Percentiles rank a stretch among this genome's conserved stretches.
phyloP scores from a whole-genome alignment of 2,329 filamentous ascomycete species.

The Aspergillus spinulosporus region DNA sequence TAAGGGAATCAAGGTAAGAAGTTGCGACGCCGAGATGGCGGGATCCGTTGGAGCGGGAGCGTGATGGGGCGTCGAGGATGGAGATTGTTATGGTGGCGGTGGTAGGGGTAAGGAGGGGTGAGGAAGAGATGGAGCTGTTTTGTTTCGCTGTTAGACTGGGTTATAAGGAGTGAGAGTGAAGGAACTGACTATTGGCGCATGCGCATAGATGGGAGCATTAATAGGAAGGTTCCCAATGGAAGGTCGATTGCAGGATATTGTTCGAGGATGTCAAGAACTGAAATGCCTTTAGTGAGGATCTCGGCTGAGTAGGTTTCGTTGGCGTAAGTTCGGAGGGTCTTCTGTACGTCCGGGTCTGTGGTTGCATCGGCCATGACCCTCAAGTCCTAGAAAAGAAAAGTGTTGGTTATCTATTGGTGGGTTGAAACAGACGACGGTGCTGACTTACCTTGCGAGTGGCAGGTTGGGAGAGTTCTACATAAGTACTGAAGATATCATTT shows the following conservation, averaged over 20 bases:
- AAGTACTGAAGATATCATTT: slow-evolving; percentile 64
- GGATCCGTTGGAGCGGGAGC: slow-evolving; percentile 34
- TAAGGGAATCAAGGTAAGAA: slow-evolving; percentile 56
- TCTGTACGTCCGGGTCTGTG: slow-evolving; percentile 51
- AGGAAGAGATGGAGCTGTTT: slow-evolving; percentile 67
- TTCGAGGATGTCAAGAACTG: slow-evolving; percentile 66
- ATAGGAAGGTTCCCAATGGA: slow-evolving; percentile 66
- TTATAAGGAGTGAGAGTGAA: too few species aligned
- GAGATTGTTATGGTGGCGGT: slow-evolving; percentile 67
- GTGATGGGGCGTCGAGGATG: slow-evolving; percentile 60
- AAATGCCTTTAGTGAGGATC: slow-evolving; percentile 57
- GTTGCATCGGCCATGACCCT: slow-evolving; percentile 48
- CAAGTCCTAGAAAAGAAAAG: slow-evolving; percentile 41
- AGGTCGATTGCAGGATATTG: slow-evolving; percentile 60
- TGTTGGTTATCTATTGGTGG: slow-evolving; percentile 58
- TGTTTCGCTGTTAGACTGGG: not conserved
- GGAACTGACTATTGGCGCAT: slow-evolving; percentile 63
- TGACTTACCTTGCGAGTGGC: slow-evolving; percentile 1
- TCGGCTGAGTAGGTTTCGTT: slow-evolving; percentile 48
- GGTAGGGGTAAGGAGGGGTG: slow-evolving; percentile 60
- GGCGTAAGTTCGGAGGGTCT: slow-evolving; percentile 32
- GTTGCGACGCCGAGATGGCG: slow-evolving; percentile 61
- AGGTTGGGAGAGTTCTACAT: slow-evolving; percentile 71
- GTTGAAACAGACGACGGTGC: not conserved
- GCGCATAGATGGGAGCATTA: slow-evolving; percentile 74